Evolutionary conservation across 805 yeast species (phyloP).

Genomic region (Lipomyces kockii): DNA sequence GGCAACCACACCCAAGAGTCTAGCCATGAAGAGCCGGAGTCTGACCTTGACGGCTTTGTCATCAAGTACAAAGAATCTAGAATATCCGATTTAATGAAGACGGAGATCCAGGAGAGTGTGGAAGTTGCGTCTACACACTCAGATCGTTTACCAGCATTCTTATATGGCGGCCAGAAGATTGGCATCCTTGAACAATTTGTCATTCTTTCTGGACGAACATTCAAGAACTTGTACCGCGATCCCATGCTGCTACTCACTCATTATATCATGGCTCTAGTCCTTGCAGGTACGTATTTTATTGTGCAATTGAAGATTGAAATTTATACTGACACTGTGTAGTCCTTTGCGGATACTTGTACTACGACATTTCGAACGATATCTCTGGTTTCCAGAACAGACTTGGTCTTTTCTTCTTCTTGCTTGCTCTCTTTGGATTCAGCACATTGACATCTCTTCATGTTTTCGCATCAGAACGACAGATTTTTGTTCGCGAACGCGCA

Average conservation of each 20-base stretch:
- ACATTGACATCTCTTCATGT: constrained; percentile 90
- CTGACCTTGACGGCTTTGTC: constrained; percentile 42
- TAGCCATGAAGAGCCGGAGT: constrained; percentile 5
- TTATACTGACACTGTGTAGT: constrained; percentile 37
- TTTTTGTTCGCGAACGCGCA: constrained; percentile 90
- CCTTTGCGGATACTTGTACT: constrained; percentile 85
- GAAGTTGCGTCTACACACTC: constrained; percentile 18
- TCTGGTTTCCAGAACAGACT: constrained; percentile 96
- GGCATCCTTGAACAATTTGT: constrained; percentile 64
- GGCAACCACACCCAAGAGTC: neutral
- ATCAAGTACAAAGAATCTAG: constrained; percentile 41
- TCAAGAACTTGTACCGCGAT: constrained; percentile 89
- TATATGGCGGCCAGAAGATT: constrained; percentile 53
- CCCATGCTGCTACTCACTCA: constrained; percentile 88
- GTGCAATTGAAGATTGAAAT: neutral
- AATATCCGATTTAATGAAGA: constrained; percentile 37
- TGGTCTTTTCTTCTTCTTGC: constrained; percentile 87
- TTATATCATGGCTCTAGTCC: constrained; percentile 71
- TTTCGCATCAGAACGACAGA: constrained; percentile 84
- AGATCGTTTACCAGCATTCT: constrained; percentile 24
- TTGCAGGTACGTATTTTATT: constrained; percentile 54
- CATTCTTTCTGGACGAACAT: constrained; percentile 83
- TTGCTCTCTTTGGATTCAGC: constrained; percentile 92
- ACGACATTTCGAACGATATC: constrained; percentile 81
- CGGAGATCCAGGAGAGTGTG: constrained; percentile 39